These are phyloP conservation scores for Salix viminalis DNA, from an alignment of 345 rosid species.

Conservation along the genomic window DNA sequence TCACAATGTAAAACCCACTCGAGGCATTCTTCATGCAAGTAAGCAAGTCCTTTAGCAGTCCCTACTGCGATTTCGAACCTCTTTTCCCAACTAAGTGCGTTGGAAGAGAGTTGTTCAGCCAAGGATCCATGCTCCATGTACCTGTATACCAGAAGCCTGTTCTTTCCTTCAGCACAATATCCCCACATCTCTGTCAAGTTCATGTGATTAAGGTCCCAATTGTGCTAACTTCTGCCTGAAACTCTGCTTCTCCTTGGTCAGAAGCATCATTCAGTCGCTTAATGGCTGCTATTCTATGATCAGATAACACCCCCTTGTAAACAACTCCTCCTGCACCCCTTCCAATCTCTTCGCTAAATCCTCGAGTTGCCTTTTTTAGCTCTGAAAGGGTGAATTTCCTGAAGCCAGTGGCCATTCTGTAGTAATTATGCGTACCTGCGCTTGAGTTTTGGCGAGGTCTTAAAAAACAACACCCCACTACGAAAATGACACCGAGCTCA, in stretches of 20 bases:
- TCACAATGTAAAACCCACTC: constrained; percentile 18
- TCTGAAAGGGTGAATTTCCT: background rate
- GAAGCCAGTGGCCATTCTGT: background rate
- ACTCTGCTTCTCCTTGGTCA: constrained; percentile 13
- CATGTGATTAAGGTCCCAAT: background rate
- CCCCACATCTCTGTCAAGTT: constrained; percentile 10
- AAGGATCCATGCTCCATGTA: constrained; percentile 13
- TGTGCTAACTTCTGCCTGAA: constrained; percentile 5
- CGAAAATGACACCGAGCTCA: background rate
- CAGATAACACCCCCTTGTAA: constrained; percentile 8
- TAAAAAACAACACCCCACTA: background rate
- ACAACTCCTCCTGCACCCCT: constrained; percentile 11
- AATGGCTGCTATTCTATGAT: constrained; percentile 6
- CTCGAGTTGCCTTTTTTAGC: constrained; percentile 10
- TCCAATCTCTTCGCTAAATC: constrained; percentile 9
- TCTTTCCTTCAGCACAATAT: constrained; percentile 11
- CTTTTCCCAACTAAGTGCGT: constrained; percentile 4
- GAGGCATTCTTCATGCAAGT: constrained; percentile 12
- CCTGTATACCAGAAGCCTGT: constrained; percentile 8
- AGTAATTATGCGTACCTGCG: background rate
- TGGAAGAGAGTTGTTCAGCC: constrained; percentile 2
- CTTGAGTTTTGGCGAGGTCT: background rate
- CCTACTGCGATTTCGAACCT: constrained; percentile 2
- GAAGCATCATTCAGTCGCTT: constrained; percentile 3
- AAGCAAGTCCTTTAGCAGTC: background rate